Percentiles rank a stretch among this genome's conserved stretches.
These are phyloP conservation scores for Cynanchum wilfordii DNA, from an alignment of 257 asterid species.

Conservation along the genomic window DNA sequence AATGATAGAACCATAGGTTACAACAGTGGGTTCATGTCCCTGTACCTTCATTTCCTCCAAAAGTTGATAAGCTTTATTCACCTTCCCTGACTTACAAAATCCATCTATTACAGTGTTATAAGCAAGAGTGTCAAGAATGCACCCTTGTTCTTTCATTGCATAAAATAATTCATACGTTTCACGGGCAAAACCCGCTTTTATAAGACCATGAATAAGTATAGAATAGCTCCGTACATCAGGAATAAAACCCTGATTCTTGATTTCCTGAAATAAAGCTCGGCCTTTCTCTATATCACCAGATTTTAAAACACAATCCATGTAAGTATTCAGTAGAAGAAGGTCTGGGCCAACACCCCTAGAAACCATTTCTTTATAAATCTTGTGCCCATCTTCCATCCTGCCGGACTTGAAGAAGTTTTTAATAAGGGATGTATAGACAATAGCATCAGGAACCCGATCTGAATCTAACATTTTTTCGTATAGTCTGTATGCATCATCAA, in stretches of 20 bases:
- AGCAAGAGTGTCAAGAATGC: slow-evolving; percentile 74
- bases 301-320: slow-evolving; percentile 85
- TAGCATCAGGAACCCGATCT: slow-evolving; percentile 49
- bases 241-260: slow-evolving; percentile 48
- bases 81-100: slow-evolving; percentile 89
- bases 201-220: slow-evolving; percentile 79
- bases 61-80: slow-evolving; percentile 90
- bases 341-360: slow-evolving; percentile 54
- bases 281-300: slow-evolving; percentile 81
- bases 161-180: slow-evolving; percentile 80
- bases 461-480: slow-evolving; percentile 86
- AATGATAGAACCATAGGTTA: slow-evolving; percentile 85
- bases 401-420: slow-evolving; percentile 75
- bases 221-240: slow-evolving; percentile 91
- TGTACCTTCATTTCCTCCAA: slow-evolving; percentile 89
- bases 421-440: slow-evolving; percentile 79
- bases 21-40: slow-evolving; percentile 75
- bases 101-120: slow-evolving; percentile 91
- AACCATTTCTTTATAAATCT: slow-evolving; percentile 82
- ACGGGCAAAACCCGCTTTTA: slow-evolving; percentile 81
- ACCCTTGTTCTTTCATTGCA: slow-evolving; percentile 86
- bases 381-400: slow-evolving; percentile 86
- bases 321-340: slow-evolving; percentile 74
- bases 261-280: slow-evolving; percentile 71
- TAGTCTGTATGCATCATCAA: slow-evolving; percentile 73